Evolutionary conservation across 345 rosid species (phyloP), one percentile per base, ranked within the genome.

Genomic region (Pugionium dolabratum): DNA sequence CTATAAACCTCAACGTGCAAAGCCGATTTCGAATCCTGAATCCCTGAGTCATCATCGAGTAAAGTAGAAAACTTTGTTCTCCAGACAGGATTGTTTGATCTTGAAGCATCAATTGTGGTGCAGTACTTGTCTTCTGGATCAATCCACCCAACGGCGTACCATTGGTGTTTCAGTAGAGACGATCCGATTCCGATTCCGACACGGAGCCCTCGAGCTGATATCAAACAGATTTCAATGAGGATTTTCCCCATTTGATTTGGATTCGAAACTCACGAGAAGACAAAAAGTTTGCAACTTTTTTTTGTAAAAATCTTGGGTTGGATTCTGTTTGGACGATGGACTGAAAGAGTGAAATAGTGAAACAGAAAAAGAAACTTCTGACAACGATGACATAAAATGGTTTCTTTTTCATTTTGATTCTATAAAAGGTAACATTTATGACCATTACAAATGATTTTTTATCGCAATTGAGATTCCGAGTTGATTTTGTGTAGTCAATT

Each of bases 71-170:
- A 93, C 79, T 85, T 88, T 73, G 97, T 90, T 64, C 72, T 86
- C 98, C 98, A 90, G 0, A 76, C 72, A 2, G 96, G 96, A 54
- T 86, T 87, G 44, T 83, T 78, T 48, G 80, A 81, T 64, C 90
- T 87, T 6, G 89, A 76, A 71, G 82, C 80, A 76, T 86, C 88
- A 25, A 93, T 77, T 74, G 82, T 81, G 61, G 98, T 84, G 72
- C 96, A 88, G 64, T 93, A 93, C 79, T 88, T 93, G 78, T 85
- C 76, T 68, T 81, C 79, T 27, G 96, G 95, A 72, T 90, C 85
- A 39, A 88, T 75, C 97, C 98, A 93, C 1, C 97, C 97, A 39
- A 86, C 95, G 2, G 96, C 96, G 62, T 76, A 88, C 96, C 97
- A 90, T n/a, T 93, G 99, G 39, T 82, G 84, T 79, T 88, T 93